phyloP scores from a whole-genome alignment of 176 grass and related monocot genomes.

The Musa troglodytarum region DNA sequence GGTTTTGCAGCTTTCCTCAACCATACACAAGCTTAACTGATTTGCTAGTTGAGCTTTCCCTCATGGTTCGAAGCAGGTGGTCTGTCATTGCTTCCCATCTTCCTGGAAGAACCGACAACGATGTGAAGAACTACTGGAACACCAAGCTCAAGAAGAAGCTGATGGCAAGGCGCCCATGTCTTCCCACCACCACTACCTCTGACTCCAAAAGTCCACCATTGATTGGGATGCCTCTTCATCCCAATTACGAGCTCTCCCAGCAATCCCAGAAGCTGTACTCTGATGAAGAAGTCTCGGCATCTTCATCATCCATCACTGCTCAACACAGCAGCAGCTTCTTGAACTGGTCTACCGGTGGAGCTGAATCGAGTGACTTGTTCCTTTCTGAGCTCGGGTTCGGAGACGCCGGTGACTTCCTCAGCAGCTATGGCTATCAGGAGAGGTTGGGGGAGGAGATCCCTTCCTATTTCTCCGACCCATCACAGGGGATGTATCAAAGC shows the following conservation, averaged over 20 bases:
- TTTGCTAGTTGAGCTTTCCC: too few species aligned
- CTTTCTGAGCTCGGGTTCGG: background rate
- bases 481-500: background rate
- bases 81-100: constrained; percentile 21
- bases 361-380: background rate
- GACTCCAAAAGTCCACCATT: too few species aligned
- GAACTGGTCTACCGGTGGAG: background rate
- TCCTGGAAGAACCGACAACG: constrained; percentile 21
- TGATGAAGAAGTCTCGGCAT: background rate
- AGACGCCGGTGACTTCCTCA: background rate
- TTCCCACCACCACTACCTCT: too few species aligned
- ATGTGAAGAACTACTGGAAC: constrained; percentile 28
- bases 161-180: background rate
- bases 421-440: background rate
- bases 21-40: too few species aligned
- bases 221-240: background rate
- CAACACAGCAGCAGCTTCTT: background rate
- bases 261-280: background rate
- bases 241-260: background rate
- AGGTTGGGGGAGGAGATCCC: too few species aligned
- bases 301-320: background rate
- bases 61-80: constrained; percentile 5
- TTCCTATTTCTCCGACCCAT: background rate
- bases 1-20: background rate
- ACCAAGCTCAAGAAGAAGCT: constrained; percentile 27